Base-by-base conservation (phyloP, 768 basidiomycete genomes). In the Mycena venus region DNA sequence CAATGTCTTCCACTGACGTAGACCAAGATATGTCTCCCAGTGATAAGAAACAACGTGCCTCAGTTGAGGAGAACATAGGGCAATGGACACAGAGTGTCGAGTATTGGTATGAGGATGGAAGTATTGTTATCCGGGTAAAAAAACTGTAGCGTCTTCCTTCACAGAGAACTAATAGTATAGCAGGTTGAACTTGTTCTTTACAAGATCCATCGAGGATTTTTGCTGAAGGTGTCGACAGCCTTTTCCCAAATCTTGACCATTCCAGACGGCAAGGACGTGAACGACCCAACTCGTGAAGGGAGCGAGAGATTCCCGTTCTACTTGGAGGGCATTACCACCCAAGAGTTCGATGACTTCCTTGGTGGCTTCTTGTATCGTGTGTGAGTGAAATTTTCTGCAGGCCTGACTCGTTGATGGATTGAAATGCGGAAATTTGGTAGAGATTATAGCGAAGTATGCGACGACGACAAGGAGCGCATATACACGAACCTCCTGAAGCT, bases 401-500 rank as follows among this genome's bases (percentile, higher is more conserved):
- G n/a, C n/a, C n/a, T n/a, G n/a, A n/a, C n/a, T n/a, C n/a, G n/a
- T n/a, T n/a, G n/a, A n/a, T n/a, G n/a, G n/a, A n/a, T n/a, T n/a
- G n/a, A n/a, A n/a, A n/a, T n/a, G n/a, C n/a, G n/a, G n/a, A n/a
- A n/a, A n/a, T n/a, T n/a, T n/a, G n/a, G n/a, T n/a, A n/a, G n/a
- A n/a, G n/a, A n/a, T n/a, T n/a, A n/a, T n/a, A n/a, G n/a, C n/a
- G n/a, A n/a, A n/a, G n/a, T n/a, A n/a, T n/a, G n/a, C n/a, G n/a
- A n/a, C n/a, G n/a, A n/a, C n/a, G n/a, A n/a, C n/a, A n/a, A n/a
- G n/a, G n/a, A n/a, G n/a, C n/a, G n/a, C n/a, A n/a, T n/a, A n/a
- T n/a, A n/a, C 63, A 66, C 80, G 79, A 65, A 68, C 32, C 56
- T 68, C 2, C 31, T 68, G 17, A 68, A 68, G 40, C 38, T 68